Evolutionary conservation across 495 filamentous ascomycete genomes (phyloP).

Genomic region (Daldinia vernicosa): DNA sequence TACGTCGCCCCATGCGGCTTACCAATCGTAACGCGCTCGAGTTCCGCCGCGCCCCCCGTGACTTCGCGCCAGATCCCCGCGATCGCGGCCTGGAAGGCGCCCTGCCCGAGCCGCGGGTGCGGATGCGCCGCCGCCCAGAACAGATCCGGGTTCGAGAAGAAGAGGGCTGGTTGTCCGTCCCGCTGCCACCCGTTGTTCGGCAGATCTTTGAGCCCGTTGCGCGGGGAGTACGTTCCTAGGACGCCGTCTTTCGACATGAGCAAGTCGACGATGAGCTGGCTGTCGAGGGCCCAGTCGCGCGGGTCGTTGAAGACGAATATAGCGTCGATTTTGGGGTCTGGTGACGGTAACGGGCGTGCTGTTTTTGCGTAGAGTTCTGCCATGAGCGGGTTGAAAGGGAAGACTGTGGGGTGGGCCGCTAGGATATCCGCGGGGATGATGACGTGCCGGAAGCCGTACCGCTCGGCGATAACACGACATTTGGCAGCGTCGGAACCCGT

Average conservation of each 20-base stretch:
- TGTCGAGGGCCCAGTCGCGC: slow-evolving; percentile 92
- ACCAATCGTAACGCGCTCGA: slow-evolving; percentile 77
- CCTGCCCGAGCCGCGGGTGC: slow-evolving; percentile 91
- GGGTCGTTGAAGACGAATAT: slow-evolving; percentile 92
- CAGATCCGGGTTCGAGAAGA: slow-evolving; percentile 90
- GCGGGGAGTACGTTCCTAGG: slow-evolving; percentile 75
- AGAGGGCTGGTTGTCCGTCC: slow-evolving; percentile 81
- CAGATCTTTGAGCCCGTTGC: slow-evolving; percentile 59
- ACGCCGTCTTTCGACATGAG: slow-evolving; percentile 77
- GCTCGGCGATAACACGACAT: slow-evolving; percentile 78
- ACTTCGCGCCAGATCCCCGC: slow-evolving; percentile 78
- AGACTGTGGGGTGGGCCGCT: slow-evolving; percentile 73
- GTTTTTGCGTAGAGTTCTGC: slow-evolving; percentile 67
- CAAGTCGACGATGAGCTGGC: slow-evolving; percentile 81
- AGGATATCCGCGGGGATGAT: slow-evolving; percentile 87
- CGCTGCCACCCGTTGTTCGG: slow-evolving; percentile 77
- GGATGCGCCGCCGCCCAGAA: slow-evolving; percentile 85
- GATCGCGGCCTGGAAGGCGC: slow-evolving; percentile 84
- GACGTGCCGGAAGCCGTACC: slow-evolving; percentile 87
- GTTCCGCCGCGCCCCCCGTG: slow-evolving; percentile 68
- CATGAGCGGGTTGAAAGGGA: slow-evolving; percentile 78
- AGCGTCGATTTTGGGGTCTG: slow-evolving; percentile 76
- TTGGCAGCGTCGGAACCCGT: slow-evolving; percentile 81
- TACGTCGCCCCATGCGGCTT: slow-evolving; percentile 85
- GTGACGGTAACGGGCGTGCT: slow-evolving; percentile 66